Evolutionary conservation across 2,329 filamentous ascomycete species (phyloP).

Genomic region (Aspergillus sp.): DNA sequence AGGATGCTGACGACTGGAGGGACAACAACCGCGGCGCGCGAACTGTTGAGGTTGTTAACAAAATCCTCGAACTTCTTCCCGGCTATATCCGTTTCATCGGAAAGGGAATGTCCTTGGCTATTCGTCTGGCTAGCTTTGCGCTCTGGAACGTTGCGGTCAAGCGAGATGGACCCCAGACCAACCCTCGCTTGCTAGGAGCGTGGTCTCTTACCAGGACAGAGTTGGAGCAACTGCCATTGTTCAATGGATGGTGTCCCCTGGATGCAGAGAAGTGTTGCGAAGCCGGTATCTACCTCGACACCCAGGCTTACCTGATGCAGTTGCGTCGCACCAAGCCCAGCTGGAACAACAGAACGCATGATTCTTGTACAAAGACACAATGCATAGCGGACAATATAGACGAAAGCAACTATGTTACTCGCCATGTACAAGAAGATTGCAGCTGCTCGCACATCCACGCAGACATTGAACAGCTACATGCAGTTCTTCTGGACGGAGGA

Average conservation of each 20-base stretch:
- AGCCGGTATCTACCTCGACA: background rate
- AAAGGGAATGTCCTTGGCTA: background rate
- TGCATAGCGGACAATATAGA: conserved; percentile 1
- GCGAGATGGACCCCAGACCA: background rate
- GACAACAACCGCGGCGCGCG: background rate
- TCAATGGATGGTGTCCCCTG: background rate
- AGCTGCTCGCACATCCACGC: background rate
- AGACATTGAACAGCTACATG: background rate
- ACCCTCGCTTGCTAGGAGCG: background rate
- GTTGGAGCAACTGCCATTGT: background rate
- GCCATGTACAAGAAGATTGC: background rate
- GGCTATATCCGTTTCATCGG: background rate
- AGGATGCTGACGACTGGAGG: background rate
- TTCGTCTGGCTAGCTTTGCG: background rate
- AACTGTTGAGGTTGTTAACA: background rate
- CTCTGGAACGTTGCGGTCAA: background rate
- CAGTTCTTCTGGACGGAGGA: background rate
- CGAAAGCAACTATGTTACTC: background rate
- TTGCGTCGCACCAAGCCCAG: background rate
- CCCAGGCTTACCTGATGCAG: background rate
- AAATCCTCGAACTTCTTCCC: background rate
- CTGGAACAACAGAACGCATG: background rate
- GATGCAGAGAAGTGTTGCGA: background rate
- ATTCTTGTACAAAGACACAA: background rate
- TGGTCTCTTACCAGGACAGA: background rate